A percentile compares a stretch with the other conserved stretches of the same genome.
phyloP scores from a whole-genome alignment of 495 filamentous ascomycete genomes.

The Coniosporium apollinis region DNA sequence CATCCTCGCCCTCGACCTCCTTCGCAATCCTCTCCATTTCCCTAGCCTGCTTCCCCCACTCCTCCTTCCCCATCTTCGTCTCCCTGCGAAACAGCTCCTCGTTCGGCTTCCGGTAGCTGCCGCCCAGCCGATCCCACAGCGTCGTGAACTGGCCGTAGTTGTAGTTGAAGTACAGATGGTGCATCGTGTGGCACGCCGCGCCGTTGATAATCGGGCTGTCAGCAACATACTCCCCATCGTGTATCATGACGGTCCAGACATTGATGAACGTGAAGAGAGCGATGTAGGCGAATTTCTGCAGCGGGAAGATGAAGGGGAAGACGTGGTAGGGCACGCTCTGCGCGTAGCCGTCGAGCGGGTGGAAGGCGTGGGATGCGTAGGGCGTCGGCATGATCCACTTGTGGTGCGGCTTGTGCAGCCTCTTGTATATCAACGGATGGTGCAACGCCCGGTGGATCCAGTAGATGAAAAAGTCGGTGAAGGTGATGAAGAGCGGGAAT shows the following conservation, averaged over 20 bases:
- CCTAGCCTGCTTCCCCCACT: conserved; percentile 64
- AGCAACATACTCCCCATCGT: conserved; percentile 90
- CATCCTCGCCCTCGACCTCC: conserved; percentile 78
- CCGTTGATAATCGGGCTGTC: conserved; percentile 84
- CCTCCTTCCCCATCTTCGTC: conserved; percentile 66
- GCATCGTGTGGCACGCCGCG: conserved; percentile 90
- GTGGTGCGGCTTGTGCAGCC: conserved; percentile 91
- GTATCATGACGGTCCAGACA: conserved; percentile 94
- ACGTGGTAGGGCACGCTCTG: conserved; percentile 88
- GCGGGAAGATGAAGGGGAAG: conserved; percentile 83
- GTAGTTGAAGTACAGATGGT: conserved; percentile 97
- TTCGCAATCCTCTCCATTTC: conserved; percentile 78
- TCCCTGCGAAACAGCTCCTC: conserved; percentile 74
- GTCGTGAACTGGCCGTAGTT: conserved; percentile 98
- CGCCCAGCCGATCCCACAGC: conserved; percentile 80
- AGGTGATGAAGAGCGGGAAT: conserved; percentile 80
- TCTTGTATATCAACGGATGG: conserved; percentile 68
- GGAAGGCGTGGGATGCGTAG: conserved; percentile 83
- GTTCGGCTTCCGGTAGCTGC: conserved; percentile 79
- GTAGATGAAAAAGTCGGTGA: conserved; percentile 91
- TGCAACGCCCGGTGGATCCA: conserved; percentile 87
- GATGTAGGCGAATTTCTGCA: conserved; percentile 82
- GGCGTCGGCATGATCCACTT: conserved; percentile 99
- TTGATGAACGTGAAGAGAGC: conserved; percentile 84
- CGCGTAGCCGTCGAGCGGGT: conserved; percentile 84